Percentiles rank a stretch among this genome's conserved stretches.
These are phyloP conservation scores for Globisporangium megalacanthum DNA, from an alignment of 352 stramenopile species.

Conservation along the genomic window DNA sequence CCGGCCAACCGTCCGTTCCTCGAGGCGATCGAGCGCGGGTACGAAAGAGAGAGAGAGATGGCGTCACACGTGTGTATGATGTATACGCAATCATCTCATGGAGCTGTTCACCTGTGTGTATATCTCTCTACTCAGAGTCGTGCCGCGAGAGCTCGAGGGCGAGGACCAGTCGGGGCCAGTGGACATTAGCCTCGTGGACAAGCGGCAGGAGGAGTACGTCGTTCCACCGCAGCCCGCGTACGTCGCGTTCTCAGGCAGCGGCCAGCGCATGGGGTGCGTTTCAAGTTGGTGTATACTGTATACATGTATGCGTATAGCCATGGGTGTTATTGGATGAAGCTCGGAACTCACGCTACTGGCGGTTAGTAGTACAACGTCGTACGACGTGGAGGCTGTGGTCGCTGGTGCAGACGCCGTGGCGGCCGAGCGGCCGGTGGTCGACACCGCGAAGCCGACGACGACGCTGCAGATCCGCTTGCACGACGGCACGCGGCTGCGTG, in stretches of 20 bases:
- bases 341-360: not conserved
- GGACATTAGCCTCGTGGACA: conserved; percentile 83
- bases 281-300: too few species aligned
- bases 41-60: conserved; percentile 1
- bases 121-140: conserved; percentile 23
- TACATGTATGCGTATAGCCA: conserved; percentile 9
- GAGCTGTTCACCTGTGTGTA: conserved; percentile 3
- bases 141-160: conserved; percentile 71
- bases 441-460: conserved; percentile 83
- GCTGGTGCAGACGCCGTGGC: conserved; percentile 23
- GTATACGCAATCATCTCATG: not conserved
- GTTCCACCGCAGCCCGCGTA: conserved; percentile 64
- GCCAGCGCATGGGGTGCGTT: conserved; percentile 68
- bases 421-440: conserved; percentile 55
- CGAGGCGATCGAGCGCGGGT: conserved; percentile 74
- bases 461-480: conserved; percentile 87
- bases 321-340: not conserved
- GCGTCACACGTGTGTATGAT: not conserved
- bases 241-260: conserved; percentile 80
- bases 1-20: conserved; percentile 72
- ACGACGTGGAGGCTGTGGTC: conserved; percentile 43
- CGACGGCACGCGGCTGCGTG: conserved; percentile 71
- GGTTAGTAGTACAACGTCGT: conserved; percentile 26
- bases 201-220: conserved; percentile 80
- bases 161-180: conserved; percentile 64